phyloP scores from a whole-genome alignment of 1,284 basidiomycete genomes.

The Leccinum huronense region DNA sequence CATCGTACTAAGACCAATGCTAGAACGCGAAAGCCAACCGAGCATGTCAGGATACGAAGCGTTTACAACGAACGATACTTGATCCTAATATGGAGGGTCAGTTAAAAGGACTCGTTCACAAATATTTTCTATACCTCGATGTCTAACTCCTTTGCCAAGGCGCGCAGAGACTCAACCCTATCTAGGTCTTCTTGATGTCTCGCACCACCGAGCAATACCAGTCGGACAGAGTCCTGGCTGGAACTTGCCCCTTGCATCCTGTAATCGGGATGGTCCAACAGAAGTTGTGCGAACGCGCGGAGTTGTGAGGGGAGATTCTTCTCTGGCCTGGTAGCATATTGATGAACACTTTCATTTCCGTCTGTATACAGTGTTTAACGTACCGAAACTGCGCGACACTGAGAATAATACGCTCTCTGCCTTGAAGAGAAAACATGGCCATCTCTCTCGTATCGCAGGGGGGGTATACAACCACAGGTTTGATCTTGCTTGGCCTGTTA shows the following conservation, averaged over 20 bases:
- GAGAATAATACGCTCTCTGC: constrained; percentile 67
- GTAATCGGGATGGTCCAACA: constrained; percentile 62
- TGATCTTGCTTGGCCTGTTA: not conserved
- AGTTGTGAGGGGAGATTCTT: constrained; percentile 91
- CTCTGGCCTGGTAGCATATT: constrained; percentile 65
- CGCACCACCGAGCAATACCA: constrained; percentile 83
- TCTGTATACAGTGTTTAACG: constrained; percentile 20
- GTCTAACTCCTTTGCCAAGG: constrained; percentile 60
- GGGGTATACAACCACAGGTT: constrained; percentile 71
- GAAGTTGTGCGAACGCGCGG: constrained; percentile 62
- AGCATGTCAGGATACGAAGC: constrained; percentile 76
- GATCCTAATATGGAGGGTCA: constrained; percentile 43
- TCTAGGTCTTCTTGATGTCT: constrained; percentile 74
- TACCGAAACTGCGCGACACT: constrained; percentile 93
- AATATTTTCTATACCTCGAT: constrained; percentile 51
- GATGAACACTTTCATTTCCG: not conserved
- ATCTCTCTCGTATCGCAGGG: constrained; percentile 88
- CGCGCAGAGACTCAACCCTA: constrained; percentile 63
- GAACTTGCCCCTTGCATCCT: constrained; percentile 12
- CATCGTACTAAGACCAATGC: constrained; percentile 94
- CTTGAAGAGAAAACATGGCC: constrained; percentile 58
- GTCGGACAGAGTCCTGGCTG: constrained; percentile 39
- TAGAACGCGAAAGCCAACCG: constrained; percentile 66
- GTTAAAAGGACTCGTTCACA: not conserved
- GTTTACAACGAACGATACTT: constrained; percentile 82